Evolutionary conservation across 1,139 yeast genomes (phyloP), one percentile per base, ranked within the genome.

Genomic region (Suhomyces yuchorum): DNA sequence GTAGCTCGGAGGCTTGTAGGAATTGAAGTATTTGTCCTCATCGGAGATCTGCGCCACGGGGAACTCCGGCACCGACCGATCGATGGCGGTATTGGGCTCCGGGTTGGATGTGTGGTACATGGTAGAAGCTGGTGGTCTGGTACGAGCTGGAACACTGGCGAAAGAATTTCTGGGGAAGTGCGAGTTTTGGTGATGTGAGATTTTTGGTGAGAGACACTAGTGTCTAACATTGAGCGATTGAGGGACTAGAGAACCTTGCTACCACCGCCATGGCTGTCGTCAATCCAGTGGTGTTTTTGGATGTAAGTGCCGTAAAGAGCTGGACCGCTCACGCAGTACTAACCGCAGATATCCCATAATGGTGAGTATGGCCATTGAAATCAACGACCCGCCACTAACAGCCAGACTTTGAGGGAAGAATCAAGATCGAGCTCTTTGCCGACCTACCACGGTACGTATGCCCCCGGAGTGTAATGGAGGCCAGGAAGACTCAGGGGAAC

Each of bases 11-110:
- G 90, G 82, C 3, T 76, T 77, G 62, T 89, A 92, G 43, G 80
- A 72, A 42, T 74, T 71, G 68, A 92, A 92, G 66, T 89, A 92
- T 45, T 71, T 70, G 51, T 85, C 88, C 62, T 91, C 97, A 55
- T 88, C 96, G 7, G 74, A 68, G 5, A 78, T 67, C 47, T 81
- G 79, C 0, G 97, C 97, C 1, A 88, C 87, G 0, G 95, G 95
- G 61, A 85, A 84, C 50, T 84, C 89, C 2, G 88, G 90, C 4
- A 84, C 76, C 1, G 79, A 63, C 46, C 97, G 75, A 64, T 91
- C 96, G 39, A 92, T 87, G 9, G 97, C 97, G 11, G 85, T 67
- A 2, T 73, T 75, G 0, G 90, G 65, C 37, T 83, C 87, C 0
- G 96, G 96, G 19, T 81, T 78, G 1, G 93, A 82, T 0, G 96